These are phyloP conservation scores for Cutaneotrichosporon sp. DNA, from an alignment of 1,284 basidiomycete species.

Conservation along the genomic window DNA sequence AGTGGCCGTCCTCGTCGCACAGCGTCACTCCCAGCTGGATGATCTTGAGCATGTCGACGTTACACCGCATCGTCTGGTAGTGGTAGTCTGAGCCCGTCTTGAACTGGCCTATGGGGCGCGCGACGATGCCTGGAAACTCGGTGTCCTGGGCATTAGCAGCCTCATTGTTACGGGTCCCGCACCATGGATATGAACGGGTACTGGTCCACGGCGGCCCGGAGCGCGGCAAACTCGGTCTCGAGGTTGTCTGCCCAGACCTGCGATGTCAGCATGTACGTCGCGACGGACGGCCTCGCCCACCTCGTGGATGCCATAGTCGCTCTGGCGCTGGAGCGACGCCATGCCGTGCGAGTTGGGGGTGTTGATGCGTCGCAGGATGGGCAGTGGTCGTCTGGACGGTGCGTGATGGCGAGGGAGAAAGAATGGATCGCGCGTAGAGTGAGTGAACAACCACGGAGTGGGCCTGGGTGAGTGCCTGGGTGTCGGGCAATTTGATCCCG, in stretches of 20 bases:
- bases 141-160: constrained; percentile 64
- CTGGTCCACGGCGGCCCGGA: constrained; percentile 78
- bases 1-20: constrained; percentile 86
- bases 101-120: constrained; percentile 91
- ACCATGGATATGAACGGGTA: constrained; percentile 97
- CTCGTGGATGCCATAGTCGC: constrained; percentile 41
- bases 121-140: constrained; percentile 97
- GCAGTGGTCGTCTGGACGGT: too few relatives aligned
- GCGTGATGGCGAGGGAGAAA: not conserved
- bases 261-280: not conserved
- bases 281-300: constrained; percentile 13
- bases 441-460: not conserved
- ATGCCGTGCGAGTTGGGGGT: not conserved
- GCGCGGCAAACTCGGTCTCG: constrained; percentile 80
- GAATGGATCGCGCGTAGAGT: too few relatives aligned
- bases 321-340: constrained; percentile 14
- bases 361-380: not conserved
- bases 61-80: constrained; percentile 98
- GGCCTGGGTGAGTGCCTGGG: not conserved
- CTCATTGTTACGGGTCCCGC: constrained; percentile 26
- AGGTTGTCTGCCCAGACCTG: constrained; percentile 89
- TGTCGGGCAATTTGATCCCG: too few relatives aligned
- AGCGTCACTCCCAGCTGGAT: constrained; percentile 96
- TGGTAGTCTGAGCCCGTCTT: constrained; percentile 97
- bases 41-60: constrained; percentile 95